These are phyloP conservation scores for Trichophyton equinum DNA, from an alignment of 2,329 filamentous ascomycete genomes.

Conservation along the genomic window DNA sequence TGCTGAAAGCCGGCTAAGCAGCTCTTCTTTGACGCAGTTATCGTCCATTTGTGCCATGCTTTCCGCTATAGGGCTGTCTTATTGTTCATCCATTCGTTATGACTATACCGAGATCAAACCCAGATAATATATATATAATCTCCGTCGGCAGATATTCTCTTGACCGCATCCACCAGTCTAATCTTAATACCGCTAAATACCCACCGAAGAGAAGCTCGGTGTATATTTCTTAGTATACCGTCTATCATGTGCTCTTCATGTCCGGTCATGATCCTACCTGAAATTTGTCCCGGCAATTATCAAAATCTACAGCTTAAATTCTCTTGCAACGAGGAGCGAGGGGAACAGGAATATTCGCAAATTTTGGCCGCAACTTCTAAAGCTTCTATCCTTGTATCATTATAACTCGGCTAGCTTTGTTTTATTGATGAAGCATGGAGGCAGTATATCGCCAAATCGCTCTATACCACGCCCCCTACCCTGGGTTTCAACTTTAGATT, in stretches of 20 bases:
- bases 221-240: background rate
- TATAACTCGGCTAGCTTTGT: too few species aligned
- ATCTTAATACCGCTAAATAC: background rate
- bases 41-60: background rate
- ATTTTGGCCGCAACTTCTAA: too few species aligned
- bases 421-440: background rate
- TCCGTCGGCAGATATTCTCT: background rate
- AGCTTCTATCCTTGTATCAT: too few species aligned
- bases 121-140: background rate
- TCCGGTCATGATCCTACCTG: background rate
- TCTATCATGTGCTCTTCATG: background rate
- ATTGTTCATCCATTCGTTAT: background rate
- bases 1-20: background rate
- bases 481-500: background rate
- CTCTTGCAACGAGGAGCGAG: too few species aligned
- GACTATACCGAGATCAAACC: background rate
- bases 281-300: too few species aligned
- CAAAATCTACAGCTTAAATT: too few species aligned
- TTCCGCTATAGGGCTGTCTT: background rate
- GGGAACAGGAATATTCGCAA: too few species aligned
- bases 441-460: background rate
- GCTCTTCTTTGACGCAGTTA: background rate
- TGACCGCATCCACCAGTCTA: background rate
- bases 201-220: background rate
- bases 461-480: background rate